phyloP scores from a whole-genome alignment of 2,329 filamentous ascomycete genomes.

The Diatrype stigma region DNA sequence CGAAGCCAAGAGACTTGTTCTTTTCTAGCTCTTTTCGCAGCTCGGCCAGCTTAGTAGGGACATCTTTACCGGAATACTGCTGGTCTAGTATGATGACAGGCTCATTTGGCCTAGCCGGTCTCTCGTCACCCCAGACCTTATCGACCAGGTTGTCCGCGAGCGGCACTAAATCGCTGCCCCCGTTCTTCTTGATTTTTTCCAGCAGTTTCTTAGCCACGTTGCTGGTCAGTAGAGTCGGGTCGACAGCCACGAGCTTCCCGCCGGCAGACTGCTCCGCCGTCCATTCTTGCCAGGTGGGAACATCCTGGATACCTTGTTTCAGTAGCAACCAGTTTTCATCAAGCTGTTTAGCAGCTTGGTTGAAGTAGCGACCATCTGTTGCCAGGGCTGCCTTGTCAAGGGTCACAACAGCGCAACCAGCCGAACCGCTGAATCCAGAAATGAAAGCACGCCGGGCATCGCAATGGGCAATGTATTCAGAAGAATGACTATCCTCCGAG shows the following conservation, averaged over 20 bases:
- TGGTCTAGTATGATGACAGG: constrained; percentile 67
- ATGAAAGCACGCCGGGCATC: constrained; percentile 90
- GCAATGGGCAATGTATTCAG: constrained; percentile 96
- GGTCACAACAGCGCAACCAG: constrained; percentile 86
- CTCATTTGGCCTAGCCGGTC: constrained; percentile 72
- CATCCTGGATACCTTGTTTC: constrained; percentile 89
- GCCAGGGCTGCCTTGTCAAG: constrained; percentile 82
- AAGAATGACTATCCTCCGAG: constrained; percentile 95
- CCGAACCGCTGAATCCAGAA: constrained; percentile 90
- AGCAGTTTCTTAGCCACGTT: constrained; percentile 62
- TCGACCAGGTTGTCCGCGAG: constrained; percentile 86
- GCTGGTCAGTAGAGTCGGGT: constrained; percentile 79
- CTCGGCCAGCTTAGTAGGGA: constrained; percentile 77
- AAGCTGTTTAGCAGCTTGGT: constrained; percentile 86
- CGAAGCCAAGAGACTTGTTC: constrained; percentile 80
- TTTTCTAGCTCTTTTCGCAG: constrained; percentile 88
- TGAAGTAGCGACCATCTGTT: constrained; percentile 97
- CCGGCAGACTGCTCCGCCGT: constrained; percentile 78
- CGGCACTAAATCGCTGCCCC: constrained; percentile 70
- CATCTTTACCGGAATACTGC: constrained; percentile 77
- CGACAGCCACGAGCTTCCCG: constrained; percentile 85
- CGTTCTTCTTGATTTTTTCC: constrained; percentile 83
- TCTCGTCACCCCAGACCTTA: constrained; percentile 72
- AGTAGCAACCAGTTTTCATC: constrained; percentile 87
- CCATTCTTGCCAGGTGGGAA: constrained; percentile 98